A percentile compares a stretch with the other conserved stretches of the same genome.
phyloP scores from a whole-genome alignment of 306 rosid species.

The Vigna reflexopilosa region DNA sequence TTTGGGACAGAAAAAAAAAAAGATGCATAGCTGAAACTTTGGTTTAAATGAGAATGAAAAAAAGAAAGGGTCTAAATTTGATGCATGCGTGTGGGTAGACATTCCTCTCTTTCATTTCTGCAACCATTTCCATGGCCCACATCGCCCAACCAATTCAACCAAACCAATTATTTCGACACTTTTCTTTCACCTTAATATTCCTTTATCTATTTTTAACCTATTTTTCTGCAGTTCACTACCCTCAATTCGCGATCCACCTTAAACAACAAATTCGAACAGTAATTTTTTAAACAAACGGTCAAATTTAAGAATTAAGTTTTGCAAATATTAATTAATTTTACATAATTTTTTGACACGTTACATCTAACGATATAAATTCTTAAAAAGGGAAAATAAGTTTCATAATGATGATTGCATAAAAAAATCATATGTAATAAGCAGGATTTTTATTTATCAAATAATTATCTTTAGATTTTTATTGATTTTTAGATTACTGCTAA shows the following conservation, averaged over 20 bases:
- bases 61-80: constrained; percentile 38
- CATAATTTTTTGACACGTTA: not conserved
- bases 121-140: constrained; percentile 41
- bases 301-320: not conserved
- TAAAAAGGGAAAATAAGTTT: not conserved
- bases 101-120: constrained; percentile 49
- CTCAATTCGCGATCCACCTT: not conserved
- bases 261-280: not conserved
- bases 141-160: constrained; percentile 3
- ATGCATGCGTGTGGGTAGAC: constrained; percentile 68
- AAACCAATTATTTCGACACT: constrained; percentile 44
- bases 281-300: not conserved
- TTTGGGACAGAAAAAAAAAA: not conserved
- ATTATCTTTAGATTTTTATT: not conserved
- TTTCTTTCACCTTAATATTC: constrained; percentile 36
- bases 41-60: constrained; percentile 22
- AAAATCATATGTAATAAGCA: not conserved
- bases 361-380: not conserved
- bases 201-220: constrained; percentile 12
- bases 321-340: not conserved
- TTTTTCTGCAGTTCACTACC: constrained; percentile 28
- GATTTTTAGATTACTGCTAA: not conserved
- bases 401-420: not conserved
- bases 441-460: not conserved
- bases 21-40: constrained; percentile 32